Evolutionary conservation across 441 rosid genomes (phyloP).

Genomic region (Erodium moschatum): DNA sequence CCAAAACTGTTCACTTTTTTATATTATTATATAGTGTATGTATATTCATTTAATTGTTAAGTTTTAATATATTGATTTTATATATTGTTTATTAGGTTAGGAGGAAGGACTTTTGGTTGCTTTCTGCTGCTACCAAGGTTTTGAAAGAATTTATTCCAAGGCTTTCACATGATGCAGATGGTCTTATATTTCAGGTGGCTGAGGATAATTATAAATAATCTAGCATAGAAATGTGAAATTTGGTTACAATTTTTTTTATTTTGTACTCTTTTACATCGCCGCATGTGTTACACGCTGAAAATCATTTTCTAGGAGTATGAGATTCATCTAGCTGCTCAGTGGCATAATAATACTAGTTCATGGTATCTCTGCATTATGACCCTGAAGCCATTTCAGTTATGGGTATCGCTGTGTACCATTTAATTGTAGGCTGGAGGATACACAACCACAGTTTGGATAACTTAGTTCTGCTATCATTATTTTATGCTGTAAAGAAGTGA

Average conservation of each 20-base stretch:
- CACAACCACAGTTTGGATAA: background rate
- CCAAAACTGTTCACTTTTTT: background rate
- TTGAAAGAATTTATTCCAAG: conserved; percentile 83
- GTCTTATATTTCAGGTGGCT: conserved; percentile 91
- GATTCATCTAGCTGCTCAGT: background rate
- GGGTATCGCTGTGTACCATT: background rate
- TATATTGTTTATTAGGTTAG: conserved; percentile 53
- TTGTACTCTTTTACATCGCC: background rate
- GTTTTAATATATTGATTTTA: background rate
- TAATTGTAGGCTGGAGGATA: background rate
- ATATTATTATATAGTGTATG: background rate
- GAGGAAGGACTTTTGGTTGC: conserved; percentile 97
- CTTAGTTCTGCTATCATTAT: background rate
- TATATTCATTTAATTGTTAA: background rate
- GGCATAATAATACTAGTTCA: background rate
- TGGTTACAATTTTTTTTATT: background rate
- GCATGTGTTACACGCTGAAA: background rate
- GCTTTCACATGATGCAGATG: conserved; percentile 98
- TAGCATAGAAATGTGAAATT: background rate
- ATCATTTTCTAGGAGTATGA: background rate
- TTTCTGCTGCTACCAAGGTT: conserved; percentile 77
- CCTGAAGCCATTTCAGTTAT: background rate
- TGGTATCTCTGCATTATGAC: conserved; percentile 11
- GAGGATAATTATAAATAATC: conserved; percentile 10
- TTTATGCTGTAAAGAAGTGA: background rate